phyloP scores from a whole-genome alignment of 2,329 filamentous ascomycete genomes.

The Pseudocercospora cruenta region DNA sequence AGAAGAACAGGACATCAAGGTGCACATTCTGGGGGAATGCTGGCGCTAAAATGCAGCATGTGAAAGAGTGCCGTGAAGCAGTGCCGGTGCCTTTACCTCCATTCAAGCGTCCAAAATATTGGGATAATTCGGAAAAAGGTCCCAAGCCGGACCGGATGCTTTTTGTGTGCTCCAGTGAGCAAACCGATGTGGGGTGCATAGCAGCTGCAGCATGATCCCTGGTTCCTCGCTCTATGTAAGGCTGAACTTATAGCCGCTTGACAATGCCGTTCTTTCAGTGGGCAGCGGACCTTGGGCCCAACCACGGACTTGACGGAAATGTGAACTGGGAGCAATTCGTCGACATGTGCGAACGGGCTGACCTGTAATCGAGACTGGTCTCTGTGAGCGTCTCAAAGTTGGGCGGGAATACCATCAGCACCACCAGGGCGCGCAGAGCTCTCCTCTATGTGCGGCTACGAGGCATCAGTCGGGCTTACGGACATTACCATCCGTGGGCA shows the following conservation, averaged over 20 bases:
- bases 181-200: background rate
- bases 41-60: background rate
- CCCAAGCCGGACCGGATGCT: background rate
- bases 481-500: too few species aligned
- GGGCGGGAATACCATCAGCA: too few species aligned
- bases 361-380: too few species aligned
- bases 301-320: background rate
- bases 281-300: background rate
- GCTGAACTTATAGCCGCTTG: background rate
- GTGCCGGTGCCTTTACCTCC: background rate
- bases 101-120: too few species aligned
- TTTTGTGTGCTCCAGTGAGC: background rate
- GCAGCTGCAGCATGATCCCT: background rate
- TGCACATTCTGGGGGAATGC: background rate
- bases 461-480: too few species aligned
- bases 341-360: too few species aligned
- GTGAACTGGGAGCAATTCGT: background rate
- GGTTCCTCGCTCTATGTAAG: background rate
- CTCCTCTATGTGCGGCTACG: too few species aligned
- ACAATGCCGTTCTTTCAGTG: background rate
- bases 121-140: too few species aligned
- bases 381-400: too few species aligned
- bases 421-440: too few species aligned
- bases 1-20: background rate
- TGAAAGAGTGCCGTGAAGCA: background rate